Percentiles rank a stretch among this genome's conserved stretches.
These are phyloP conservation scores for Zygosaccharomyces bailii DNA, from an alignment of 805 yeast species.

Conservation along the genomic window DNA sequence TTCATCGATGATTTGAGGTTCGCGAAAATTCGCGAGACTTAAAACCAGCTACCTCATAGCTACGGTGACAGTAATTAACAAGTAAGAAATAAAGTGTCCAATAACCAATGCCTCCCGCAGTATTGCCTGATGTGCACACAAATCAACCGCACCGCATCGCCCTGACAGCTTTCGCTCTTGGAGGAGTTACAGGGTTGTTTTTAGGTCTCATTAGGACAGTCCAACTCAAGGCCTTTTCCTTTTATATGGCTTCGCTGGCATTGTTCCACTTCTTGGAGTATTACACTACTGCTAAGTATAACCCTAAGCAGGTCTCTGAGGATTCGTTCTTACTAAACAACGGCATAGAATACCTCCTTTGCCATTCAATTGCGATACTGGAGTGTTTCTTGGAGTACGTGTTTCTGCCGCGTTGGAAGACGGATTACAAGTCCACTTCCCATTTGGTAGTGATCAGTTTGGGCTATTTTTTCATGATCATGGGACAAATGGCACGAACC, in stretches of 20 bases:
- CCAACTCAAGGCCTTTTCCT: conserved; percentile 36
- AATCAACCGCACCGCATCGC: conserved; percentile 46
- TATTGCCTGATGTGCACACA: conserved; percentile 20
- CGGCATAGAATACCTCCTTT: conserved; percentile 54
- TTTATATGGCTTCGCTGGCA: conserved; percentile 53
- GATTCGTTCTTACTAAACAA: conserved; percentile 70
- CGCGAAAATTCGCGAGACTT: neutral
- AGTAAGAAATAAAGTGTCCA: neutral
- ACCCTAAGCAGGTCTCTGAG: conserved; percentile 58
- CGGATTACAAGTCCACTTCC: conserved; percentile 4
- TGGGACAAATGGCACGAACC: conserved; percentile 70
- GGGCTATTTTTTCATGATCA: conserved; percentile 46
- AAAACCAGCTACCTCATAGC: neutral
- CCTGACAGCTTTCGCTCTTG: conserved; percentile 44
- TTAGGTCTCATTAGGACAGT: conserved; percentile 31
- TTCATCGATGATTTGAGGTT: conserved; percentile 15
- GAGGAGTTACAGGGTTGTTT: conserved; percentile 42
- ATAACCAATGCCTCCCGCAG: neutral
- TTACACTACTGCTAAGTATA: conserved; percentile 71
- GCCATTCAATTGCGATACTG: conserved; percentile 51
- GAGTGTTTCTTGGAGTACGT: conserved; percentile 48
- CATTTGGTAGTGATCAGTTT: conserved; percentile 23
- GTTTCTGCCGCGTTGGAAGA: conserved; percentile 41
- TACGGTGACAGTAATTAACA: neutral
- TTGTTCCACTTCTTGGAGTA: conserved; percentile 82